phyloP scores from a whole-genome alignment of 2,329 filamentous ascomycete genomes.

The Phoma sp. region DNA sequence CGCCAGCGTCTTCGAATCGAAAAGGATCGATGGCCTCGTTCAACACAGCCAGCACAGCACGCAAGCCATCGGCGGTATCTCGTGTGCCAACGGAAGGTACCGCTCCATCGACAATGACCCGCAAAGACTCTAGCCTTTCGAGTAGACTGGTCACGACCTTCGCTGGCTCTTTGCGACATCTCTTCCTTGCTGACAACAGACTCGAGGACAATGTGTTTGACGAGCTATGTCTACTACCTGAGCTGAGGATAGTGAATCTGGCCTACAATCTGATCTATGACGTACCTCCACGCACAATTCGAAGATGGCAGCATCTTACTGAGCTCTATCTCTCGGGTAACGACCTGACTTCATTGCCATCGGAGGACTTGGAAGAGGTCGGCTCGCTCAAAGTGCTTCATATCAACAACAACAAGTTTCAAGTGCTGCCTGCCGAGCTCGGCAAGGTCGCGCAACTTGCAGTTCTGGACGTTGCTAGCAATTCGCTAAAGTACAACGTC shows the following conservation, averaged over 20 bases:
- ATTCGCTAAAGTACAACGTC: conserved; percentile 96
- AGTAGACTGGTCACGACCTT: conserved; percentile 85
- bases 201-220: conserved; percentile 96
- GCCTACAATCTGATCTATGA: conserved; percentile 96
- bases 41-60: conserved; percentile 55
- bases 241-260: conserved; percentile 87
- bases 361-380: conserved; percentile 91
- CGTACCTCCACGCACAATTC: conserved; percentile 85
- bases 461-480: conserved; percentile 93
- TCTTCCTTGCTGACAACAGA: conserved; percentile 92
- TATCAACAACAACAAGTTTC: conserved; percentile 98
- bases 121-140: conserved; percentile 90
- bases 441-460: conserved; percentile 92
- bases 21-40: conserved; percentile 87
- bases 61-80: conserved; percentile 84
- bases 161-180: conserved; percentile 79
- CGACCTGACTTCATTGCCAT: conserved; percentile 86
- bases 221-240: conserved; percentile 80
- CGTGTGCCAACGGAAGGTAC: conserved; percentile 66
- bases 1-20: conserved; percentile 68
- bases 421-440: conserved; percentile 92
- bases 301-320: conserved; percentile 85
- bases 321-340: conserved; percentile 97
- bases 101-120: conserved; percentile 63
- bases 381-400: conserved; percentile 87